Evolutionary conservation across 2,329 filamentous ascomycete species (phyloP).

Genomic region (Lithohypha guttulata): DNA sequence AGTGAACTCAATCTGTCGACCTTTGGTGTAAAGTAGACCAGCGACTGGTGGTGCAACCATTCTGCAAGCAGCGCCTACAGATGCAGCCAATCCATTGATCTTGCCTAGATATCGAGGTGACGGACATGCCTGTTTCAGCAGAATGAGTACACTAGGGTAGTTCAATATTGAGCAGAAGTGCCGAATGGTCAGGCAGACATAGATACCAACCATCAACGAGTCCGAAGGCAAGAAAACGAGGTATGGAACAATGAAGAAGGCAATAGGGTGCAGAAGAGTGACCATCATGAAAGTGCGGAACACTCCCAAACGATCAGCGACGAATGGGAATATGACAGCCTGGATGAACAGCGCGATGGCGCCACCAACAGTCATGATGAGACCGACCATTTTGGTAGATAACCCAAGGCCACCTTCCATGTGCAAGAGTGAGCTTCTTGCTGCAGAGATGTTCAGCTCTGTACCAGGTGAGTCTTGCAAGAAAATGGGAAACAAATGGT

Average conservation of each 20-base stretch:
- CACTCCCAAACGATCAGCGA: slow-evolving; percentile 54
- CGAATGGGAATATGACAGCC: slow-evolving; percentile 56
- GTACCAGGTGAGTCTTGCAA: slow-evolving; percentile 61
- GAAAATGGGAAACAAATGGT: slow-evolving; percentile 85
- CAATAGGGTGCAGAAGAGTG: slow-evolving; percentile 54
- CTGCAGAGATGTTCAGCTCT: slow-evolving; percentile 28
- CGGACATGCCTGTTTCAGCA: slow-evolving; percentile 62
- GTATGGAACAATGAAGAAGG: slow-evolving; percentile 60
- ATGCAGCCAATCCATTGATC: slow-evolving; percentile 63
- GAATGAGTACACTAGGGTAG: slow-evolving; percentile 57
- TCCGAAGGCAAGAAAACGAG: slow-evolving; percentile 47
- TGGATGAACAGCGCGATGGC: slow-evolving; percentile 64
- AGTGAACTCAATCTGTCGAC: slow-evolving; percentile 46
- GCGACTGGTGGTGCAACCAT: slow-evolving; percentile 59
- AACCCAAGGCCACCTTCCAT: slow-evolving; percentile 56
- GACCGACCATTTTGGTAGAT: slow-evolving; percentile 54
- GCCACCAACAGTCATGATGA: slow-evolving; percentile 60
- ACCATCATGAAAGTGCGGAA: slow-evolving; percentile 57
- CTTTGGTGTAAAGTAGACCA: slow-evolving; percentile 55
- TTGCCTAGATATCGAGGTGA: slow-evolving; percentile 52
- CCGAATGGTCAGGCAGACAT: slow-evolving; percentile 53
- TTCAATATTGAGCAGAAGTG: slow-evolving; percentile 59
- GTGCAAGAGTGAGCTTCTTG: slow-evolving; percentile 38
- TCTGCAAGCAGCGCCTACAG: slow-evolving; percentile 59
- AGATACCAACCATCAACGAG: slow-evolving; percentile 51